Conservation (phyloP, 257 asterid species). For the Solanum arcanum region DNA sequence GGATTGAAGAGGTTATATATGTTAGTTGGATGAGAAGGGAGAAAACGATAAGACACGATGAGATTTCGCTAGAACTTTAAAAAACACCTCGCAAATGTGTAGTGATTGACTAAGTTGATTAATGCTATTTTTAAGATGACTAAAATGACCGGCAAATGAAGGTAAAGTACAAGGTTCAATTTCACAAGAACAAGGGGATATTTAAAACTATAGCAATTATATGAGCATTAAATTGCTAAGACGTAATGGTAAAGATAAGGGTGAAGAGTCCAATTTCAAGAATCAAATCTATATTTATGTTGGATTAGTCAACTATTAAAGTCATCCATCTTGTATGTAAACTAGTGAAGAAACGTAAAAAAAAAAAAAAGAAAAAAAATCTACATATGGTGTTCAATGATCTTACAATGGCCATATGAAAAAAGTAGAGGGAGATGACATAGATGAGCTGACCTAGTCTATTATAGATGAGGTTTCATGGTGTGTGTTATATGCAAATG, state of each 20-base stretch:
- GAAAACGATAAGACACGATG: not conserved
- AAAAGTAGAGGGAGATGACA: no score
- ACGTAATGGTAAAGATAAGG: not conserved
- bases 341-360: no score
- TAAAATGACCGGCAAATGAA: no score
- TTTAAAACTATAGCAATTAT: not conserved
- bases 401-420: no score
- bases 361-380: no score
- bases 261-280: not conserved
- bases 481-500: no score
- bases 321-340: no score
- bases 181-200: not conserved
- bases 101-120: not conserved
- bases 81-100: no score
- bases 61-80: not conserved
- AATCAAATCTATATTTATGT: no score
- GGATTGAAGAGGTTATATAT: not conserved
- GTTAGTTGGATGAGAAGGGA: not conserved
- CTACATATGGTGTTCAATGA: no score
- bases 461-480: no score
- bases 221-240: not conserved
- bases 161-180: not conserved
- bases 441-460: no score
- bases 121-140: not conserved
- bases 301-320: not conserved